These are phyloP conservation scores for Skeletonema costatum DNA, from an alignment of 108 stramenopile species.

Conservation along the genomic window DNA sequence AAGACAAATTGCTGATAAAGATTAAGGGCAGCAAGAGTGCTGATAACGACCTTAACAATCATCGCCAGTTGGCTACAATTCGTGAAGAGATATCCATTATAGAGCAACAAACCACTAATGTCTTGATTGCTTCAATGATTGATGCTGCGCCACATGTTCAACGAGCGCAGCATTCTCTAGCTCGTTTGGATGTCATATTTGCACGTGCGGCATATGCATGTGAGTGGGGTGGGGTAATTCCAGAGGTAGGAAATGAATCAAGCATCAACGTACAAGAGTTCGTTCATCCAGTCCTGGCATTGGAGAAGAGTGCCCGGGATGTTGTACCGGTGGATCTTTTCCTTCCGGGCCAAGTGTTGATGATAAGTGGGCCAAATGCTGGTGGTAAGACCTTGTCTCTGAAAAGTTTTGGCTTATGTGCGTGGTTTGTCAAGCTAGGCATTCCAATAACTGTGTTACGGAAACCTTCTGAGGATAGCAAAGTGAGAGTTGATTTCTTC, in stretches of 20 bases:
- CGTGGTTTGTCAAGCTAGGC: constrained; percentile 51
- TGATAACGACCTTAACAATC: constrained; percentile 1
- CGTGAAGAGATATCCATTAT: constrained; percentile 51
- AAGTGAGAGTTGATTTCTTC: constrained; percentile 66
- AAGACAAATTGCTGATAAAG: constrained; percentile 28
- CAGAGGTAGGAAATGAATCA: constrained; percentile 37
- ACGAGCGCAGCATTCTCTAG: constrained; percentile 52
- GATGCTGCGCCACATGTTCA: constrained; percentile 41
- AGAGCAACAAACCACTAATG: constrained; percentile 50
- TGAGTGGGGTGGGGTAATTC: constrained; percentile 52
- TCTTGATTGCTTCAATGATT: constrained; percentile 44
- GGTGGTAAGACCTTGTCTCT: constrained; percentile 82
- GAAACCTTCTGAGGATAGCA: not conserved
- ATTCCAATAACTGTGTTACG: constrained; percentile 44
- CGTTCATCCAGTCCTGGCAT: constrained; percentile 60
- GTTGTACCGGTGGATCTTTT: constrained; percentile 69
- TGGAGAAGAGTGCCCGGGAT: constrained; percentile 25
- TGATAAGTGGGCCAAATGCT: constrained; percentile 79
- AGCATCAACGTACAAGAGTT: constrained; percentile 48
- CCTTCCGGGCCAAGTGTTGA: constrained; percentile 47
- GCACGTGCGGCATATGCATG: constrained; percentile 74
- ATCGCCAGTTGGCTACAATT: constrained; percentile 39
- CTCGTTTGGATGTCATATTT: constrained; percentile 72
- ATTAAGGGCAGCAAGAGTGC: constrained; percentile 7
- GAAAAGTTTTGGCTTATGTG: constrained; percentile 80